A percentile compares a stretch with the other conserved stretches of the same genome.
These are phyloP conservation scores for Choricystis sp. DNA, from an alignment of 139 green algal genomes.

Conservation along the genomic window DNA sequence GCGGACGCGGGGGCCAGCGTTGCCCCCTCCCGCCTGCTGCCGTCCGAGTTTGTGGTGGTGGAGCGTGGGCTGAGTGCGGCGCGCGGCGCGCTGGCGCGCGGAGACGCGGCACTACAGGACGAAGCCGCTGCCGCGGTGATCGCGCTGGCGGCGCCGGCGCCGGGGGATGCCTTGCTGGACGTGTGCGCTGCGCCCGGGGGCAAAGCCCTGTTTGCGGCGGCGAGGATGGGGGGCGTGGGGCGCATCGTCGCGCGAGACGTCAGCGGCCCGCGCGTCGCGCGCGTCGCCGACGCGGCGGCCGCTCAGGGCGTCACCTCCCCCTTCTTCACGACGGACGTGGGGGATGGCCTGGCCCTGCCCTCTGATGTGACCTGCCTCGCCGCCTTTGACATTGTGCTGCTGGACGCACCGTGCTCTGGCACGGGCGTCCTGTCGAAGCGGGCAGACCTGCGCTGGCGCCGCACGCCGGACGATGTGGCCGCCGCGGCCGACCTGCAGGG, in stretches of 20 bases:
- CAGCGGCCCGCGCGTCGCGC: constrained; percentile 10
- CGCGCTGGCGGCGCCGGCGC: constrained; percentile 46
- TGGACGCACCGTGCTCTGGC: constrained; percentile 82
- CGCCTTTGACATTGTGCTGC: constrained; percentile 61
- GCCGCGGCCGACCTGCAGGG: constrained; percentile 14
- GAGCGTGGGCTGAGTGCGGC: constrained; percentile 36
- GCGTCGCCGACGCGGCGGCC: constrained; percentile 15
- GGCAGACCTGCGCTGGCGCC: constrained; percentile 72
- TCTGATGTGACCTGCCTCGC: not conserved
- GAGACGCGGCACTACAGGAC: constrained; percentile 46
- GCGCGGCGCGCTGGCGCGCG: constrained; percentile 21
- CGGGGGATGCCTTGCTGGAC: constrained; percentile 67
- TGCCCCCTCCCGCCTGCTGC: constrained; percentile 25
- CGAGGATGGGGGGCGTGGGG: constrained; percentile 39
- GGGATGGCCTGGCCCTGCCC: constrained; percentile 17
- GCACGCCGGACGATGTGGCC: constrained; percentile 32
- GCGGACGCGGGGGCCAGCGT: constrained; percentile 12
- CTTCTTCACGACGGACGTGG: constrained; percentile 8
- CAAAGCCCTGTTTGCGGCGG: constrained; percentile 67
- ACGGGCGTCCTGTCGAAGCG: constrained; percentile 71
- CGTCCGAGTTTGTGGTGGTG: constrained; percentile 51
- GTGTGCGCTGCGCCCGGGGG: constrained; percentile 74
- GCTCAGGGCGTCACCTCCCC: constrained; percentile 6
- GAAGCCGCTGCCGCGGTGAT: constrained; percentile 72
- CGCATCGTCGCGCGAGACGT: constrained; percentile 36